A percentile compares a stretch with the other conserved stretches of the same genome.
Evolutionary conservation across 2,329 filamentous ascomycete genomes (phyloP).

Genomic region (Paecilomyces formosus): DNA sequence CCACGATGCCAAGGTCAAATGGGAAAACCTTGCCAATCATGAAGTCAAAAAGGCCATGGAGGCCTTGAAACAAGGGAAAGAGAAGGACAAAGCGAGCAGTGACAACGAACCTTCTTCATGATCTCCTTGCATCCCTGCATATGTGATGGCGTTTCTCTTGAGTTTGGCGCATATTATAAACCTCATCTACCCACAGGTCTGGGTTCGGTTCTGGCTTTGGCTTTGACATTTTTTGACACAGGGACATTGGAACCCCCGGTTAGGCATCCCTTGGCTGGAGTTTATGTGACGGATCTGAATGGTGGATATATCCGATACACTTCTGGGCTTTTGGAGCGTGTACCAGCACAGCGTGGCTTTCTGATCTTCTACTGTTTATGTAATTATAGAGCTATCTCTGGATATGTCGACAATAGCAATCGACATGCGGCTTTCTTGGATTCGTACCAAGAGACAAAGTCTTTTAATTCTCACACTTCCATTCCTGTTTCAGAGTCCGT

Average conservation of each 20-base stretch:
- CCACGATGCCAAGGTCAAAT: constrained; percentile 57
- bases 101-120: not conserved
- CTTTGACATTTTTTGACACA: not conserved
- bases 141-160: constrained; percentile 2
- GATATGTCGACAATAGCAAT: not conserved
- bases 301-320: constrained; percentile 1
- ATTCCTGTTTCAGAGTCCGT: too few species aligned
- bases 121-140: not conserved
- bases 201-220: not conserved
- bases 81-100: not conserved
- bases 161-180: not conserved
- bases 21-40: constrained; percentile 67
- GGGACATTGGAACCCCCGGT: not conserved
- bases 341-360: not conserved
- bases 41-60: constrained; percentile 72
- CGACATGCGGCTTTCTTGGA: not conserved
- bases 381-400: not conserved
- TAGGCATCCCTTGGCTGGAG: not conserved
- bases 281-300: not conserved
- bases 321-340: not conserved
- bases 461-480: not conserved
- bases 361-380: not conserved
- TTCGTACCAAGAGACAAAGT: not conserved
- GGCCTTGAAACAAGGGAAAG: constrained; percentile 15
- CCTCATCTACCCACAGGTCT: not conserved